Evolutionary conservation across 768 basidiomycete genomes (phyloP), one percentile per base, ranked within the genome.

Genomic region (Boletus rubropictus): DNA sequence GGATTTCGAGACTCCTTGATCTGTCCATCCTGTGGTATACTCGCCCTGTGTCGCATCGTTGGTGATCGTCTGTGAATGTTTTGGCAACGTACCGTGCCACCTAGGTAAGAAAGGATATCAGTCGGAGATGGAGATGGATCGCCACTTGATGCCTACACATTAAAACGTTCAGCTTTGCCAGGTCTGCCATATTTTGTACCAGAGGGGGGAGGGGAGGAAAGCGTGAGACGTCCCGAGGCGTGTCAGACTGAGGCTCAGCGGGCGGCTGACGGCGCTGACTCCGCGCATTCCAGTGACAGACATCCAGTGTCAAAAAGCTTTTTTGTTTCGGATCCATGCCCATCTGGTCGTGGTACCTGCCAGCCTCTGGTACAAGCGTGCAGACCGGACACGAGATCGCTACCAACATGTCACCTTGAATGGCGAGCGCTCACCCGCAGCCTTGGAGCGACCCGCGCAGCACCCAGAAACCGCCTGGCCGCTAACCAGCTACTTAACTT

Each of bases 21-120:
- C 82, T 9, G 89, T 91, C 88, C 89, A 95, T 63, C 93, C 92
- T 42, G 92, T 95, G 52, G 92, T 95, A 64, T 95, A 95, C 72
- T 94, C 89, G 35, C 89, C 88, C 81, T 79, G 44, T 4, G 21
- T 31, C 18, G 29, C 27, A 29, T 48, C 18, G 32, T 31, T 29
- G 43, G 42, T 34, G 34, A 48, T 47, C 28, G 20, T 21, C 18
- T 38, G 48, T 15, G 9, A 21, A 14, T 15, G 11, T 17, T 27
- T 28, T 7, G 5, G 4, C 33, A 24, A 62, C 72, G 44, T 55
- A 73, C 71, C 42, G 72, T 72, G 41, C 77, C 76, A 58, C 79
- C 77, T 79, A 46, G 21, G 21, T 15, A 51, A 25, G 20, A 53
- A 50, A 46, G 20, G 24, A 17, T 7, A 39, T 63, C 38, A 53